Evolutionary conservation across 2,329 filamentous ascomycete species (phyloP), one percentile per base, ranked within the genome.

Genomic region (Aspergillus sp.): DNA sequence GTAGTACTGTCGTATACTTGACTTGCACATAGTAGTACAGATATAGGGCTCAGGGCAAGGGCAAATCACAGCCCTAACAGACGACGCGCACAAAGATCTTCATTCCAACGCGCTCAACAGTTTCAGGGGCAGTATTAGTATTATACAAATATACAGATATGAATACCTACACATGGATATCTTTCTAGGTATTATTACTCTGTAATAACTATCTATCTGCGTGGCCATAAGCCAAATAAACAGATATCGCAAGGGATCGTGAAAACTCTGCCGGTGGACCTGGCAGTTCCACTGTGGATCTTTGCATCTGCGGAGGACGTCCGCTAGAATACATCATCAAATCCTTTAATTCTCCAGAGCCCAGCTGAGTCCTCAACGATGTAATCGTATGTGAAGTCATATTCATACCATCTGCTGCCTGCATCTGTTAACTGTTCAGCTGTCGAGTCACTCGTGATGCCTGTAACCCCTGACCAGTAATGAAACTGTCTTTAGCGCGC

Each of bases 21-120:
- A 37, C 35, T 37, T 37, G 35, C 4, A n/a, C 33, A 12, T 34
- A 34, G 6, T 34, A 34, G 12, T 34, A 13, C 33, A n/a, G 13
- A 37, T 37, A 37, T 37, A 37, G 35, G 35, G 35, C 35, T 13
- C 35, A 37, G 35, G 35, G 35, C 35, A 37, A 37, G 35, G 35
- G 35, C 35, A 19, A 12, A 19, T 4, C 4, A 8, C 33, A n/a
- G 11, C 33, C 33, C 33, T 36, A 36, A 36, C 13, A n/a, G 8
- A 28, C 19, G 6, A 28, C 7, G 19, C 11, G 9, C 35, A 37
- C 19, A 37, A 26, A 37, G 35, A 9, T 19, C 19, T 19, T 4
- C 19, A 37, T 37, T 37, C 35, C 35, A 27, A 26, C 35, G 27
- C 35, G 9, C 19, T 19, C 19, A 19, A 19, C 19, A 19, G 11